phyloP scores from a whole-genome alignment of 2,329 filamentous ascomycete genomes.

The Zasmidium cellare region DNA sequence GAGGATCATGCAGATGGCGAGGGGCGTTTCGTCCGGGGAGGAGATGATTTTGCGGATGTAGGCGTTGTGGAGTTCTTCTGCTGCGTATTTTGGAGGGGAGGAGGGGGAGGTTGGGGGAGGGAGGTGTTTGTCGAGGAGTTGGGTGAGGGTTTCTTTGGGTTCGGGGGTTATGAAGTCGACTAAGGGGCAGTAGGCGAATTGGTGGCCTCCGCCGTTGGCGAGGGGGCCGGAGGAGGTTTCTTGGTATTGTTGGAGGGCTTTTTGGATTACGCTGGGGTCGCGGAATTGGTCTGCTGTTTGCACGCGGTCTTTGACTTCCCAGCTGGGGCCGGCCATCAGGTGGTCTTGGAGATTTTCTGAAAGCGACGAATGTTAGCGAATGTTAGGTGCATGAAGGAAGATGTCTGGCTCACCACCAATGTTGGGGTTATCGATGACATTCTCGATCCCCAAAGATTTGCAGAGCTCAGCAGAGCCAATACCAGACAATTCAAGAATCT shows the following conservation, averaged over 20 bases:
- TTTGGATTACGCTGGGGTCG: slow-evolving; percentile 2
- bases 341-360: slow-evolving; percentile 18
- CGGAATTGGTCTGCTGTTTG: slow-evolving; percentile 9
- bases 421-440: slow-evolving; percentile 17
- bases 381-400: slow-evolving; percentile 8
- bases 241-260: slow-evolving; percentile 4
- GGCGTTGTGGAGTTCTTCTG: slow-evolving; percentile 1
- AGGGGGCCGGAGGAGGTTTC: slow-evolving; percentile 8
- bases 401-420: slow-evolving; percentile 28
- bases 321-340: slow-evolving; percentile 18
- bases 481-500: slow-evolving; percentile 42
- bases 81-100: background rate
- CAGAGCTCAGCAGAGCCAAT: slow-evolving; percentile 30
- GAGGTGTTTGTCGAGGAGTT: slow-evolving; percentile 7
- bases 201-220: background rate
- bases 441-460: slow-evolving; percentile 14
- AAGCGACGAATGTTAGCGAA: too few species aligned
- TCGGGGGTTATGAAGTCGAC: slow-evolving; percentile 9
- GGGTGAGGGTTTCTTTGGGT: background rate
- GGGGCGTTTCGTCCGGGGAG: slow-evolving; percentile 3
- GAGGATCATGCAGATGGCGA: background rate
- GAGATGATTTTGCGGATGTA: background rate
- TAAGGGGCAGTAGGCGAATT: slow-evolving; percentile 5
- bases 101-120: background rate
- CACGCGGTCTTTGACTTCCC: slow-evolving; percentile 25